Evolutionary conservation across 805 yeast species (phyloP).

Genomic region (Candida easanensis): DNA sequence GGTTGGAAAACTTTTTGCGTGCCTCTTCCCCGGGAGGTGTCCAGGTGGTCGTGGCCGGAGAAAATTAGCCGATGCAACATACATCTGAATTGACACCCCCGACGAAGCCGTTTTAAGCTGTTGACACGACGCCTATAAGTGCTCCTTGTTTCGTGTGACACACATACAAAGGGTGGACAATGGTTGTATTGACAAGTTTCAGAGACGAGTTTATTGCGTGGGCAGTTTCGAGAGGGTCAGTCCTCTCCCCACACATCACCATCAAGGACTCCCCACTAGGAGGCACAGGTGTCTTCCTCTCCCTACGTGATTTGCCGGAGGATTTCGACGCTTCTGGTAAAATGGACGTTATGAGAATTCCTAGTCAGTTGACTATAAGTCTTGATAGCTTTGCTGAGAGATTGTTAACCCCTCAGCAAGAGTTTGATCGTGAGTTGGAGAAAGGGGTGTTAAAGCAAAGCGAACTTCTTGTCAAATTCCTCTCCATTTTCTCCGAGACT

Average conservation of each 20-base stretch:
- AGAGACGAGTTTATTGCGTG: constrained; percentile 19
- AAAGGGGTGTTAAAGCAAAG: constrained; percentile 17
- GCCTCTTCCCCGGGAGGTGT: neutral
- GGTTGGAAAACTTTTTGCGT: neutral
- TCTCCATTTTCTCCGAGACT: constrained; percentile 17
- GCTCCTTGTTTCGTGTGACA: too few species aligned
- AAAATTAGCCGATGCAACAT: too few species aligned
- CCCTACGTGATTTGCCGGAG: neutral
- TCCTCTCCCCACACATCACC: constrained; percentile 10
- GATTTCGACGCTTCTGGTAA: constrained; percentile 8
- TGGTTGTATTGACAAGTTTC: constrained; percentile 7
- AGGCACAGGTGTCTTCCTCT: constrained; percentile 37
- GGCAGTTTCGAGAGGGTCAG: constrained; percentile 11
- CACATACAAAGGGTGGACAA: too few species aligned
- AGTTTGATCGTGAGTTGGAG: constrained; percentile 15
- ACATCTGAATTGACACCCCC: too few species aligned
- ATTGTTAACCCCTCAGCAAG: constrained; percentile 16
- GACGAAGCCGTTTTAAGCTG: too few species aligned
- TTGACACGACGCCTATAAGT: too few species aligned
- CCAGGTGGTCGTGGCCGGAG: too few species aligned
- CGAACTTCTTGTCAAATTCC: constrained; percentile 18
- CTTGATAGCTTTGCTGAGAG: constrained; percentile 29
- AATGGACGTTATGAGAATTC: constrained; percentile 39
- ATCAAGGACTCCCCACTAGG: constrained; percentile 28
- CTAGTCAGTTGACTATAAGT: constrained; percentile 31